phyloP scores from a whole-genome alignment of 441 rosid species.

The Eutrema salsugineum region DNA sequence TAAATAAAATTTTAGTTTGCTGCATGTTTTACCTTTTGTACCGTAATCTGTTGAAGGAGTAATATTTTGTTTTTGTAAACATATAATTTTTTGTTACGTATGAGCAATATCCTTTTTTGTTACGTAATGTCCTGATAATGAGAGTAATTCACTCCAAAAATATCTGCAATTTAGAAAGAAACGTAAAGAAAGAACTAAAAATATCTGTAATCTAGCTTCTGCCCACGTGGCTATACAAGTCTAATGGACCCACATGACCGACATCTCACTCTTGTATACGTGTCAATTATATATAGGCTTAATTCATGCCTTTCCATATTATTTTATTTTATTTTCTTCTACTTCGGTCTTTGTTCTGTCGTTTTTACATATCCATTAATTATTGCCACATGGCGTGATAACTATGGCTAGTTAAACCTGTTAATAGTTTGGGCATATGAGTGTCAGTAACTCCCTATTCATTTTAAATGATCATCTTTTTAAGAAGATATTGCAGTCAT shows the following conservation, averaged over 20 bases:
- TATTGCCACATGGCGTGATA: neutral
- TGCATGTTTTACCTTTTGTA: neutral
- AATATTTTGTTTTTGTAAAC: too few species aligned
- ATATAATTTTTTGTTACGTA: too few species aligned
- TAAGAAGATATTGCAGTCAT: neutral
- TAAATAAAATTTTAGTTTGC: neutral
- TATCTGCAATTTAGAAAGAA: too few species aligned
- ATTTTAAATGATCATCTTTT: neutral
- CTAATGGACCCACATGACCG: conserved; percentile 9
- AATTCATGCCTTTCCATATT: neutral
- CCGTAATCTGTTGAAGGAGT: neutral
- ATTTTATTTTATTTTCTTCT: neutral
- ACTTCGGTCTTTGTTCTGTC: neutral
- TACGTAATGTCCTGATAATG: neutral
- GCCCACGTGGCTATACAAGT: neutral
- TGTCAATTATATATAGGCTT: neutral
- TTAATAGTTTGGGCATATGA: neutral
- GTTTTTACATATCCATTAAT: neutral
- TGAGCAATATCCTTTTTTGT: too few species aligned
- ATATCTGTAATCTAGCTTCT: neutral
- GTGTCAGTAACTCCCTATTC: neutral
- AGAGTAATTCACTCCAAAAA: neutral
- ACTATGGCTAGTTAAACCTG: neutral
- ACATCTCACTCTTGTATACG: neutral
- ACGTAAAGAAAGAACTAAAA: too few species aligned